These are phyloP conservation scores for Cardamine occulta DNA, from an alignment of 345 rosid genomes.

Conservation along the genomic window DNA sequence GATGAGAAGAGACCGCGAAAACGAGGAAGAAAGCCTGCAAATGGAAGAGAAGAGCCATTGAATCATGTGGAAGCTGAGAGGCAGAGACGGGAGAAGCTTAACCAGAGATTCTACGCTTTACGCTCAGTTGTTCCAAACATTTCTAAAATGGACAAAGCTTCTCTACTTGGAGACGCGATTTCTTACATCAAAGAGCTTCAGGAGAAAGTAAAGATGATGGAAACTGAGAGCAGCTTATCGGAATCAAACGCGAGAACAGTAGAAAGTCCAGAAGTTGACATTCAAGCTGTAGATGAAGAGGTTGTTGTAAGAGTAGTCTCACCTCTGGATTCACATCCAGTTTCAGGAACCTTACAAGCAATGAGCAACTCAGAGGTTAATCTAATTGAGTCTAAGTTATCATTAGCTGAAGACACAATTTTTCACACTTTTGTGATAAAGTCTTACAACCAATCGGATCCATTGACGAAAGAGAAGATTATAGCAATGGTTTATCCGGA, in stretches of 20 bases:
- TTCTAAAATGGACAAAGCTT: slow-evolving; percentile 99
- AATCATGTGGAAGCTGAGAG: slow-evolving; percentile 99
- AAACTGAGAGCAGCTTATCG: slow-evolving; percentile 61
- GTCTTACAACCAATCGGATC: slow-evolving; percentile 63
- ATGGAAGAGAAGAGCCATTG: slow-evolving; percentile 96
- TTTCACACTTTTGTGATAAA: slow-evolving; percentile 80
- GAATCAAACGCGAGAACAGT: slow-evolving; percentile 47
- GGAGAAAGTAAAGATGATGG: slow-evolving; percentile 74
- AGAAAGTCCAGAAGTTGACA: slow-evolving; percentile 55
- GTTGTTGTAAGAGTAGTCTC: slow-evolving; percentile 73
- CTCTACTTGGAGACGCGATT: slow-evolving; percentile 89
- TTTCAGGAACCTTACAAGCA: slow-evolving; percentile 72
- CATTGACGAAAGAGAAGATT: slow-evolving; percentile 83
- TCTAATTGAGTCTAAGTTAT: slow-evolving; percentile 68
- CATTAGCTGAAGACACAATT: slow-evolving; percentile 62
- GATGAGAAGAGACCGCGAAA: slow-evolving; percentile 86
- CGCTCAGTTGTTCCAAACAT: slow-evolving; percentile 98
- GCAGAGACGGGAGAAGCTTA: slow-evolving; percentile 92
- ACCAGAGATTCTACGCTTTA: slow-evolving; percentile 89
- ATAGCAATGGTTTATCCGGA: slow-evolving; percentile 63
- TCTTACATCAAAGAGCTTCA: slow-evolving; percentile 96
- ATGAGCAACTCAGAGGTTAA: slow-evolving; percentile 67
- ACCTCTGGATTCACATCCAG: slow-evolving; percentile 83
- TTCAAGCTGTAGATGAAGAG: slow-evolving; percentile 65
- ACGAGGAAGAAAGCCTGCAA: slow-evolving; percentile 95